Percentiles rank a stretch among this genome's conserved stretches.
phyloP scores from a whole-genome alignment of 768 basidiomycete genomes.

The Astraeus odoratus region DNA sequence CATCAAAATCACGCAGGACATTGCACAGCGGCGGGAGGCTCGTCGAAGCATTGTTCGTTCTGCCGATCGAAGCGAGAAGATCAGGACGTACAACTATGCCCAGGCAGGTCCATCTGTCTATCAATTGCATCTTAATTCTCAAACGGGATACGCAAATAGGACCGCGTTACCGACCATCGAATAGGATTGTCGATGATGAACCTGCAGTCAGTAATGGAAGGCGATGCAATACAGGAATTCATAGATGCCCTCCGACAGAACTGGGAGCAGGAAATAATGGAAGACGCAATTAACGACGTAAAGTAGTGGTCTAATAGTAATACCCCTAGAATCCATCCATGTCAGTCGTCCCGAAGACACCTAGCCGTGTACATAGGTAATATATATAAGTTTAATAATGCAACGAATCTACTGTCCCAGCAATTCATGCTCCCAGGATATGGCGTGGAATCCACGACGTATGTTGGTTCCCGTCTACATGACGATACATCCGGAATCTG shows the following conservation, averaged over 20 bases:
- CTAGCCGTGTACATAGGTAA: too few relatives aligned
- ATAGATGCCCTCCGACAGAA: slow-evolving; percentile 50
- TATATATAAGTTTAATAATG: neutral
- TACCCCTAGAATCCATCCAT: neutral
- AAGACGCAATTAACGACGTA: slow-evolving; percentile 36
- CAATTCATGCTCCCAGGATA: neutral
- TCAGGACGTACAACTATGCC: slow-evolving; percentile 92
- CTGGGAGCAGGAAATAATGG: slow-evolving; percentile 49
- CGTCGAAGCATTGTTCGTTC: slow-evolving; percentile 71
- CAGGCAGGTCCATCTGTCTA: slow-evolving; percentile 41
- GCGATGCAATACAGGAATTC: slow-evolving; percentile 52
- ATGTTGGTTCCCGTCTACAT: slow-evolving; percentile 27
- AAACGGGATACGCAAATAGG: slow-evolving; percentile 35
- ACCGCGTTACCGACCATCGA: slow-evolving; percentile 90
- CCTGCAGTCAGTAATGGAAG: slow-evolving; percentile 58
- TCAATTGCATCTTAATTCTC: neutral
- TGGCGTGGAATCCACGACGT: neutral
- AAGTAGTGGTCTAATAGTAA: slow-evolving; percentile 8
- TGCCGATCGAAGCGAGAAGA: slow-evolving; percentile 88
- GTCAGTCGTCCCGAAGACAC: neutral
- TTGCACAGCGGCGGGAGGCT: slow-evolving; percentile 60
- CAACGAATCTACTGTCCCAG: neutral
- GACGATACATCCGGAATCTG: slow-evolving; percentile 29
- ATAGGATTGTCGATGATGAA: slow-evolving; percentile 73
- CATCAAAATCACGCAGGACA: slow-evolving; percentile 62